A percentile compares a stretch with the other conserved stretches of the same genome.
Evolutionary conservation across 1,139 yeast genomes (phyloP).

Genomic region (Petasospora fabianii): DNA sequence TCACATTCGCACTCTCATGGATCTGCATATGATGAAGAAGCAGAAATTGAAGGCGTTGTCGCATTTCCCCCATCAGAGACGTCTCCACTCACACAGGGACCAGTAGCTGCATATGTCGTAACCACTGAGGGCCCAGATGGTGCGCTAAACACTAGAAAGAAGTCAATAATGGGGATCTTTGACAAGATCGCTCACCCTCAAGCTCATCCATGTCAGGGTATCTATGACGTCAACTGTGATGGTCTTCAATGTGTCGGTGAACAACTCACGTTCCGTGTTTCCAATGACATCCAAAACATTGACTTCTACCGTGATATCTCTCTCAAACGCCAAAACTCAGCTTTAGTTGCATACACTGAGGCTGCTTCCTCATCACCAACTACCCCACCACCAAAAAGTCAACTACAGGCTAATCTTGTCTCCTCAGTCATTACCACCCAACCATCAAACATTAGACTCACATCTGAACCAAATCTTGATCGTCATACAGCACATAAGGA

Average conservation of each 20-base stretch:
- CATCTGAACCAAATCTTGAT: slow-evolving; percentile 21
- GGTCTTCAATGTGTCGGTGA: slow-evolving; percentile 19
- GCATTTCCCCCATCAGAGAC: slow-evolving; percentile 10
- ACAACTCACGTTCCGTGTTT: slow-evolving; percentile 18
- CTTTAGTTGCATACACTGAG: slow-evolving; percentile 25
- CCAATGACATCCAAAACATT: slow-evolving; percentile 25
- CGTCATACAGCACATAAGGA: slow-evolving; percentile 22
- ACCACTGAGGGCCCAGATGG: background rate
- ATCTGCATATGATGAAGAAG: slow-evolving; percentile 17
- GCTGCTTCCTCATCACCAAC: background rate
- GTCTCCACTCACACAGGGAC: slow-evolving; percentile 13
- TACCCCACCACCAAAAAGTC: background rate
- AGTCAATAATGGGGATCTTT: slow-evolving; percentile 14
- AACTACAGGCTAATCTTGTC: background rate
- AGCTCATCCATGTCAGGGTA: slow-evolving; percentile 17
- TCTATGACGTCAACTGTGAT: slow-evolving; percentile 20
- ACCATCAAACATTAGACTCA: slow-evolving; percentile 15
- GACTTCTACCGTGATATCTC: slow-evolving; percentile 23
- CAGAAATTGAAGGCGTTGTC: slow-evolving; percentile 2
- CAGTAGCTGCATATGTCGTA: slow-evolving; percentile 1
- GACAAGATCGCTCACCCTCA: slow-evolving; percentile 12
- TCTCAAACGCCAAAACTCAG: slow-evolving; percentile 9
- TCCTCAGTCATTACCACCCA: slow-evolving; percentile 5
- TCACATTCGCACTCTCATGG: too few relatives aligned
- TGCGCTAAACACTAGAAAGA: background rate